phyloP scores from a whole-genome alignment of 805 yeast genomes.

The Pichia occidentalis region DNA sequence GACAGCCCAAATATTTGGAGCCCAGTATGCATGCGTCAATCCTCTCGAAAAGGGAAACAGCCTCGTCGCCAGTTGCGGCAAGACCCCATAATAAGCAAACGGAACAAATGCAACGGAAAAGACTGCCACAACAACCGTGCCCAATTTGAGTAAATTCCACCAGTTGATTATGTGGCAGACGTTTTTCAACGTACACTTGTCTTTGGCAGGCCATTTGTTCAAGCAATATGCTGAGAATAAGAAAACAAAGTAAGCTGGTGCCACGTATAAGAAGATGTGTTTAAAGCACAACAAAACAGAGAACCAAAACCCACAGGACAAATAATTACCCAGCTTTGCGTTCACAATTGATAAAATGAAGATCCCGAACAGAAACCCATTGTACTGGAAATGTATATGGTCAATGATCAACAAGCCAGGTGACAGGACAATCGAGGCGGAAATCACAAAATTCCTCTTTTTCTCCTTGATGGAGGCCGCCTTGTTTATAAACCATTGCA shows the following conservation, averaged over 20 bases:
- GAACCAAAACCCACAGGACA: conserved; percentile 64
- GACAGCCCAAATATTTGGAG: conserved; percentile 95
- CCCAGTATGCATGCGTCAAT: conserved; percentile 97
- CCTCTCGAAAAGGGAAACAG: conserved; percentile 94
- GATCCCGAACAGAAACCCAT: conserved; percentile 87
- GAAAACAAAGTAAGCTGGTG: conserved; percentile 87
- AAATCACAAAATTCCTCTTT: conserved; percentile 61
- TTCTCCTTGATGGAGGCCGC: conserved; percentile 31
- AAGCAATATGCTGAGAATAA: conserved; percentile 70
- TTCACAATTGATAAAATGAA: conserved; percentile 66
- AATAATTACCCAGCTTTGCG: conserved; percentile 52
- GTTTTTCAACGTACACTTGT: conserved; percentile 20
- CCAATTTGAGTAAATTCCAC: conserved; percentile 55
- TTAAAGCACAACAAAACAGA: conserved; percentile 81
- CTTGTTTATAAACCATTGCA: conserved; percentile 63
- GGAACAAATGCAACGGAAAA: conserved; percentile 74
- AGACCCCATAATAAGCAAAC: conserved; percentile 52
- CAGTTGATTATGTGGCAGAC: conserved; percentile 36
- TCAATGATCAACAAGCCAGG: conserved; percentile 91
- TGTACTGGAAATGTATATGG: conserved; percentile 95
- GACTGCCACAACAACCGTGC: conserved; percentile 51
- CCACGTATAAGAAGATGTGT: conserved; percentile 86
- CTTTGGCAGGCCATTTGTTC: conserved; percentile 22
- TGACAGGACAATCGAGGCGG: conserved; percentile 73
- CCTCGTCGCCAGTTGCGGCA: conserved; percentile 60